Conservation (phyloP, 2,329 filamentous ascomycete genomes). For the Gremmenia infestans region DNA sequence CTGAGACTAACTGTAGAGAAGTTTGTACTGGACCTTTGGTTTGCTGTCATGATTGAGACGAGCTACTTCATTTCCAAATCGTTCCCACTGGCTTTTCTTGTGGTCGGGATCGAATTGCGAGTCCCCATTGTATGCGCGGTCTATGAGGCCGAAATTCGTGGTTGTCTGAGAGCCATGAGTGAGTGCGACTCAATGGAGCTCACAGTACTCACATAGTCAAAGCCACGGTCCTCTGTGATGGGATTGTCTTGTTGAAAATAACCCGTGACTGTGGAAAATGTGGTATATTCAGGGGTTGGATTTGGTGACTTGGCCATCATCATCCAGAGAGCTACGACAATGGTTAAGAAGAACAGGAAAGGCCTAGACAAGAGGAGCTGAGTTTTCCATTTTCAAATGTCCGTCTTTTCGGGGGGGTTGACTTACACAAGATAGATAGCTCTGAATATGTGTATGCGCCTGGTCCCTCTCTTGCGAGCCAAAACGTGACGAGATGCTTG, state of each 20-base stretch:
- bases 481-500: background rate
- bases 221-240: slow-evolving; percentile 49
- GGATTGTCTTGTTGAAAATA: slow-evolving; percentile 62
- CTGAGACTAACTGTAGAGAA: slow-evolving; percentile 46
- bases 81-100: slow-evolving; percentile 54
- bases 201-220: slow-evolving; percentile 56
- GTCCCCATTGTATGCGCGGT: slow-evolving; percentile 56
- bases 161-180: slow-evolving; percentile 40
- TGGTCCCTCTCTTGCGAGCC: background rate
- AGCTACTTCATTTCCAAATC: slow-evolving; percentile 54
- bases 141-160: slow-evolving; percentile 61
- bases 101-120: slow-evolving; percentile 36
- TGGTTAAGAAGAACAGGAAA: slow-evolving; percentile 20
- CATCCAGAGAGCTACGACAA: slow-evolving; percentile 20
- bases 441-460: background rate
- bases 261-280: slow-evolving; percentile 55
- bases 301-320: slow-evolving; percentile 23
- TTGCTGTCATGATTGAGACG: slow-evolving; percentile 45
- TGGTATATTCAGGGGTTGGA: slow-evolving; percentile 29
- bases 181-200: background rate
- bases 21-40: slow-evolving; percentile 52
- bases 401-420: background rate
- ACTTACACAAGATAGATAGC: slow-evolving; percentile 9
- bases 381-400: background rate
- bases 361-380: slow-evolving; percentile 13